Evolutionary conservation across 1,284 basidiomycete species (phyloP).

Genomic region (Rhodotorula sp.): DNA sequence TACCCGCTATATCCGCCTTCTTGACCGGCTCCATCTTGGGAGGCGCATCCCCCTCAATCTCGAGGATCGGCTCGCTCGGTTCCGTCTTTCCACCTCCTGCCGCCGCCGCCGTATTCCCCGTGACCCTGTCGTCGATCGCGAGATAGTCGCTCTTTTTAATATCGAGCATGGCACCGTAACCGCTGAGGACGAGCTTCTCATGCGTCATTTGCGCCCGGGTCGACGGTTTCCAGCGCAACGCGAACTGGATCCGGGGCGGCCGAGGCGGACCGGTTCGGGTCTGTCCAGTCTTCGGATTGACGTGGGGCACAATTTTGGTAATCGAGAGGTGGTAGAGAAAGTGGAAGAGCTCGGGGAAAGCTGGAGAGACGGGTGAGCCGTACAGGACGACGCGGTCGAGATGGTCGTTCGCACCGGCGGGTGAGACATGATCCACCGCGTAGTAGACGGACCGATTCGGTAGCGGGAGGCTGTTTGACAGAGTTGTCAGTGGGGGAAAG

Average conservation of each 20-base stretch:
- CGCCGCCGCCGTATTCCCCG: slow-evolving; percentile 1
- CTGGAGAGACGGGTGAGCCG: slow-evolving; percentile 52
- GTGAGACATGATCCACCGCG: slow-evolving; percentile 63
- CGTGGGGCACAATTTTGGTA: slow-evolving; percentile 30
- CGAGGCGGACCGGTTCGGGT: not conserved
- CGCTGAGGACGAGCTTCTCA: slow-evolving; percentile 60
- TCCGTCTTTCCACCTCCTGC: slow-evolving; percentile 28
- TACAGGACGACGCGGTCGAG: slow-evolving; percentile 75
- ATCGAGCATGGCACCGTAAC: slow-evolving; percentile 87
- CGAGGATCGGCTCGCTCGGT: slow-evolving; percentile 44
- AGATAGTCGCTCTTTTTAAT: slow-evolving; percentile 98
- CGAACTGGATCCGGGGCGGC: slow-evolving; percentile 29
- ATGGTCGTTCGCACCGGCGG: slow-evolving; percentile 60
- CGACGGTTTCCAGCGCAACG: slow-evolving; percentile 46
- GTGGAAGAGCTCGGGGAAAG: slow-evolving; percentile 19
- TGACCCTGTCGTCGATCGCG: slow-evolving; percentile 75
- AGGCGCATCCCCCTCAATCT: slow-evolving; percentile 10
- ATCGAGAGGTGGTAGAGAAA: slow-evolving; percentile 23
- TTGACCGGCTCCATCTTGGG: slow-evolving; percentile 36
- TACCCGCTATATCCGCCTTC: slow-evolving; percentile 35
- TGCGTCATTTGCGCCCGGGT: not conserved
- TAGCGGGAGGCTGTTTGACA: slow-evolving; percentile 64
- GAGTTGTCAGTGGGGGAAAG: slow-evolving; percentile 29
- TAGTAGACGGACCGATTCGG: slow-evolving; percentile 52
- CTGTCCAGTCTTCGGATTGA: slow-evolving; percentile 41